Evolutionary conservation across 139 green algal genomes (phyloP), one percentile per base, ranked within the genome.

Genomic region (Micromonas commoda): DNA sequence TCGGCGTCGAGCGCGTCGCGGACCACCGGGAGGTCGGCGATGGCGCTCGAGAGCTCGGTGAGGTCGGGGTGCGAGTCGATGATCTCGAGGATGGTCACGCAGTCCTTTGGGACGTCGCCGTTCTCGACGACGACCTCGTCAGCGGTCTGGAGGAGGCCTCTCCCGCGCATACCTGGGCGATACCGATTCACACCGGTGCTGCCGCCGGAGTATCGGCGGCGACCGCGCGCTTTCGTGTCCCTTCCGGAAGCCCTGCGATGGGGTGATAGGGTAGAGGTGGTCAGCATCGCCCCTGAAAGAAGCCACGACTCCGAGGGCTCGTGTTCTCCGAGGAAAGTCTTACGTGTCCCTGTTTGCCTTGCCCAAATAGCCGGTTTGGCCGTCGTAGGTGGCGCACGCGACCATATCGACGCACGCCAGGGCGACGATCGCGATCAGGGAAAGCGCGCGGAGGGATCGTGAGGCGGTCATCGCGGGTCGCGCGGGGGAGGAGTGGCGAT

Each of bases 51-150:
- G 23, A 75, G 68, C 3, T 61, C 38, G 2, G 34, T 61, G 0
- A 75, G 37, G 23, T 33, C 33, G 37, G 68, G 37, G 29, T n/a
- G 37, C n/a, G 68, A 38, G 35, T 75, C 21, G 37, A 75, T 75
- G 37, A 75, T 53, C 6, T 73, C 32, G 2, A 70, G 63, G 28
- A 70, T 28, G 20, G 63, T 70, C 6, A 37, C 2, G 63, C 63
- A 70, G 1, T 35, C 2, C 6, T 31, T 16, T 16, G 45, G 9
- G 45, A 23, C 45, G 45, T 57, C 45, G 45, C 16, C 45, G 45
- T 57, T 16, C 9, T 57, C 45, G 45, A 23, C 45, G 45, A 23
- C 45, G 45, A 23, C 45, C 45, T 9, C 45, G 45, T 57, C 45
- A 16, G 16, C 45, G 9, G 45, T 16, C 16, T 57, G 45, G 45